Conservation (phyloP, 2,329 filamentous ascomycete genomes). For the Remersonia thermophila region DNA sequence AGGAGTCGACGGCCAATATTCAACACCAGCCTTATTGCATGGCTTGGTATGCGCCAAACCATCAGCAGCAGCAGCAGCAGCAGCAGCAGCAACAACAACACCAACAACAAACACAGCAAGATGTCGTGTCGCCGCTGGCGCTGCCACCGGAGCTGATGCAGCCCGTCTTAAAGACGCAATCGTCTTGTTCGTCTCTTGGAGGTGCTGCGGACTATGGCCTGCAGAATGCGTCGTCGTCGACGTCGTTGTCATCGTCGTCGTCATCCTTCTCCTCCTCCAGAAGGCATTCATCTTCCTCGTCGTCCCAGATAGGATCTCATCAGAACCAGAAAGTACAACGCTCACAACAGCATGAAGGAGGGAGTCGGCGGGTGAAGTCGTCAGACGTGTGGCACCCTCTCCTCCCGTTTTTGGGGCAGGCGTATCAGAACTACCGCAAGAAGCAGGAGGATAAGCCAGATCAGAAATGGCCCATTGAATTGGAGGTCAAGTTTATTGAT, state of each 20-base stretch:
- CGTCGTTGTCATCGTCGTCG: too few species aligned
- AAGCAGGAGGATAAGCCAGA: constrained; percentile 51
- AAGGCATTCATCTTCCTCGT: too few species aligned
- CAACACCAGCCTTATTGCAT: constrained; percentile 26
- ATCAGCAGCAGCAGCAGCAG: constrained; percentile 20
- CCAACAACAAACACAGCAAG: constrained; percentile 22
- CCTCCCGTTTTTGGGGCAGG: constrained; percentile 39
- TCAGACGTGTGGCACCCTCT: too few species aligned
- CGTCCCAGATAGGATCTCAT: too few species aligned
- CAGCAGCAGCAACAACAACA: constrained; percentile 20
- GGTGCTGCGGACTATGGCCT: too few species aligned
- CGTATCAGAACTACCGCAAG: constrained; percentile 54
- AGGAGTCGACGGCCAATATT: constrained; percentile 40
- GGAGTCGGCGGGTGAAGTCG: too few species aligned
- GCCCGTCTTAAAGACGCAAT: constrained; percentile 37
- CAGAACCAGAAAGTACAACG: too few species aligned
- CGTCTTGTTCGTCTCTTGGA: too few species aligned
- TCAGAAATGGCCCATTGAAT: constrained; percentile 47
- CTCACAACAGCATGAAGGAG: too few species aligned
- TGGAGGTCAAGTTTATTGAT: constrained; percentile 56
- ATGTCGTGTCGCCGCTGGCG: constrained; percentile 31
- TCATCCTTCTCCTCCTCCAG: too few species aligned
- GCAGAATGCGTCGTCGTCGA: neutral
- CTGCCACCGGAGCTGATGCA: constrained; percentile 30
- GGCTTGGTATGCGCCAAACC: constrained; percentile 11